These are phyloP conservation scores for Hypoxylon sp. DNA, from an alignment of 2,329 filamentous ascomycete genomes.

Conservation along the genomic window DNA sequence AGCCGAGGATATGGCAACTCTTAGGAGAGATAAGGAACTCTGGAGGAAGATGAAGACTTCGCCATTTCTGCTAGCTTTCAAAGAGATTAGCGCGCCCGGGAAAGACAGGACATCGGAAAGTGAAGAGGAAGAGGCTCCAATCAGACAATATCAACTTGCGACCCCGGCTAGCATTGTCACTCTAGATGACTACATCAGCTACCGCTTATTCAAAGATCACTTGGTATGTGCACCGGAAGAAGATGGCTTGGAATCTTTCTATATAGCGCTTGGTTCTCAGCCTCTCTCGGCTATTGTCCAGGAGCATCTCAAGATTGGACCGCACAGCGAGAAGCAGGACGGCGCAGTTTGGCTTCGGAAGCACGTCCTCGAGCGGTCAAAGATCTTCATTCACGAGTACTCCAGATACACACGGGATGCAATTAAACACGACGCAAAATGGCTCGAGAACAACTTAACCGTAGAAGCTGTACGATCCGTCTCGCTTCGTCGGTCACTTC, in stretches of 20 bases:
- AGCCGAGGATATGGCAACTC: slow-evolving; percentile 76
- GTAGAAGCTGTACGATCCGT: slow-evolving; percentile 86
- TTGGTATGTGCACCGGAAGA: slow-evolving; percentile 92
- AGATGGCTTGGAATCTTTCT: slow-evolving; percentile 87
- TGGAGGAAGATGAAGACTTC: slow-evolving; percentile 82
- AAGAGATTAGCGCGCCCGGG: slow-evolving; percentile 71
- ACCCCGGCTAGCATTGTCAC: slow-evolving; percentile 81
- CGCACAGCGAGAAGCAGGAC: slow-evolving; percentile 75
- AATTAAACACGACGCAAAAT: slow-evolving; percentile 89
- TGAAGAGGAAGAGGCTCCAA: slow-evolving; percentile 74
- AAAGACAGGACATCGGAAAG: slow-evolving; percentile 66
- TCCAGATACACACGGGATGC: slow-evolving; percentile 78
- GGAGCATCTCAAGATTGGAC: slow-evolving; percentile 81
- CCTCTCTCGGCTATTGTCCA: slow-evolving; percentile 83
- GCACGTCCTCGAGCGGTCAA: slow-evolving; percentile 87
- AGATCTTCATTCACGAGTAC: slow-evolving; percentile 88
- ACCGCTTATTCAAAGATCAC: slow-evolving; percentile 87
- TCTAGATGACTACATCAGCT: slow-evolving; percentile 90
- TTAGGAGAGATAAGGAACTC: slow-evolving; percentile 85
- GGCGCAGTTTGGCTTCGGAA: slow-evolving; percentile 79
- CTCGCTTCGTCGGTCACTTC: slow-evolving; percentile 81
- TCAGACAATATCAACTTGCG: slow-evolving; percentile 85
- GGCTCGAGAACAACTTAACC: slow-evolving; percentile 87
- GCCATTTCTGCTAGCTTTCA: slow-evolving; percentile 86
- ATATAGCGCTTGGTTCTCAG: slow-evolving; percentile 82